Conservation (phyloP, 2,329 filamentous ascomycete genomes). For the Cytospora piceicola region DNA sequence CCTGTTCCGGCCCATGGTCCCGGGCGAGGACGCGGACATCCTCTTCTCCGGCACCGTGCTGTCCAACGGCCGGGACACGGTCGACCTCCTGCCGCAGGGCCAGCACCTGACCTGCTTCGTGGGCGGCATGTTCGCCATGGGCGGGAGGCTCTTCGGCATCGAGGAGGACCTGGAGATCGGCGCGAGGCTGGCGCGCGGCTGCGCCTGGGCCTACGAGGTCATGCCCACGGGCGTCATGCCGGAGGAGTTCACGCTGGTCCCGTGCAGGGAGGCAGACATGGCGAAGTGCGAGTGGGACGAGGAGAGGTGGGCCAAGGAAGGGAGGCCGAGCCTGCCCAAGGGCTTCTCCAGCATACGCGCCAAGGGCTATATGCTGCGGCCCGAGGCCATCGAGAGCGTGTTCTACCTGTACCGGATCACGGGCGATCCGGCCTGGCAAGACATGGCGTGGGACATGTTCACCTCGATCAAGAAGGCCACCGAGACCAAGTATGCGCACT, state of each 20-base stretch:
- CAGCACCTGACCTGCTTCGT: constrained; percentile 50
- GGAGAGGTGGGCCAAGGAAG: constrained; percentile 40
- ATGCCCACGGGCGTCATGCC: constrained; percentile 59
- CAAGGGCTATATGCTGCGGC: constrained; percentile 49
- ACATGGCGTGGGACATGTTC: constrained; percentile 55
- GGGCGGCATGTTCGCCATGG: constrained; percentile 50
- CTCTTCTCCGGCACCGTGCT: constrained; percentile 57
- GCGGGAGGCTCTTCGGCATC: constrained; percentile 42
- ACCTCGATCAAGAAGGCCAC: constrained; percentile 47
- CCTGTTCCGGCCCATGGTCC: constrained; percentile 70
- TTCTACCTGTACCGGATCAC: constrained; percentile 58
- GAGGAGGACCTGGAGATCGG: constrained; percentile 48
- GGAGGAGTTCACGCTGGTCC: constrained; percentile 44
- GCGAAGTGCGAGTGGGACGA: constrained; percentile 56
- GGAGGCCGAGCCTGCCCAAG: constrained; percentile 44
- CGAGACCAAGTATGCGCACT: constrained; percentile 49
- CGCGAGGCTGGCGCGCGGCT: constrained; percentile 55
- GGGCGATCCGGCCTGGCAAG: constrained; percentile 48
- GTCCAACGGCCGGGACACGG: constrained; percentile 34
- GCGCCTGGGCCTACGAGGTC: constrained; percentile 57
- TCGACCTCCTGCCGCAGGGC: constrained; percentile 41
- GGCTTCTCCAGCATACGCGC: constrained; percentile 62
- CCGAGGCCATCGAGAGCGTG: constrained; percentile 57
- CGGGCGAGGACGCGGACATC: constrained; percentile 57
- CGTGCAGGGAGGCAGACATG: constrained; percentile 46